Conservation (phyloP, 139 green algal species). For the Pleodorina starrii region DNA sequence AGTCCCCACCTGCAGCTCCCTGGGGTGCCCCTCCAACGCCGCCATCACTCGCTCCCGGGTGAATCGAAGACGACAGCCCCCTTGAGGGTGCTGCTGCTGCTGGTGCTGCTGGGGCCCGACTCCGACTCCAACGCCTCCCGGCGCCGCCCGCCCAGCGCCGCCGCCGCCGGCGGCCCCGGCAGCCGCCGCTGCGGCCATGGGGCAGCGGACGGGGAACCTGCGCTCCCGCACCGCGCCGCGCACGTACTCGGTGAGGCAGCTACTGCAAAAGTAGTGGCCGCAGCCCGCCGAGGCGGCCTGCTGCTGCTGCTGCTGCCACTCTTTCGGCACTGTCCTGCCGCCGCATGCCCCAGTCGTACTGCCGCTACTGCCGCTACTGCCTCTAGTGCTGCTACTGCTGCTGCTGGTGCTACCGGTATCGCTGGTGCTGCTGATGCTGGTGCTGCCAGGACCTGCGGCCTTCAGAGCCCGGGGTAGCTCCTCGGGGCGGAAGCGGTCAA, state of each 20-base stretch:
- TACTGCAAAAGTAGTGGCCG: conserved; percentile 54
- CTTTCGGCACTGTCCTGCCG: too few species aligned
- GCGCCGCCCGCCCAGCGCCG: not conserved
- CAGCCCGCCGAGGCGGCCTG: conserved; percentile 12
- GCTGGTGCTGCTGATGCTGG: not conserved
- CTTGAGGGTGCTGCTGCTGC: not conserved
- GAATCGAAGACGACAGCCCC: not conserved
- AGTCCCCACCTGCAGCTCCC: not conserved
- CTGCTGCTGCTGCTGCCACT: not conserved
- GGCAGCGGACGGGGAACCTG: conserved; percentile 57
- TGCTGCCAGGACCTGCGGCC: not conserved
- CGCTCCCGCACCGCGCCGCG: conserved; percentile 46
- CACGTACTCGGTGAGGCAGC: conserved; percentile 60
- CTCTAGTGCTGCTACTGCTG: not conserved
- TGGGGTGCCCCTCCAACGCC: not conserved
- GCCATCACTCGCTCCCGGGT: not conserved
- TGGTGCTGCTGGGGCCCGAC: not conserved
- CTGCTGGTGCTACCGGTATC: not conserved
- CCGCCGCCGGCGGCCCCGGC: not conserved
- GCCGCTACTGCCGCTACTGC: not conserved
- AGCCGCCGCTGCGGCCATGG: conserved; percentile 37
- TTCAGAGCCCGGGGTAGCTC: not conserved
- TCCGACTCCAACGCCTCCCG: too few species aligned
- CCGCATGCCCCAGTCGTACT: too few species aligned
- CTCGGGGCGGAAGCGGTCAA: not conserved